Evolutionary conservation across 164 flowering plant species (phyloP), one percentile per base, ranked within the genome.

Genomic region (Brasenia schreberi): DNA sequence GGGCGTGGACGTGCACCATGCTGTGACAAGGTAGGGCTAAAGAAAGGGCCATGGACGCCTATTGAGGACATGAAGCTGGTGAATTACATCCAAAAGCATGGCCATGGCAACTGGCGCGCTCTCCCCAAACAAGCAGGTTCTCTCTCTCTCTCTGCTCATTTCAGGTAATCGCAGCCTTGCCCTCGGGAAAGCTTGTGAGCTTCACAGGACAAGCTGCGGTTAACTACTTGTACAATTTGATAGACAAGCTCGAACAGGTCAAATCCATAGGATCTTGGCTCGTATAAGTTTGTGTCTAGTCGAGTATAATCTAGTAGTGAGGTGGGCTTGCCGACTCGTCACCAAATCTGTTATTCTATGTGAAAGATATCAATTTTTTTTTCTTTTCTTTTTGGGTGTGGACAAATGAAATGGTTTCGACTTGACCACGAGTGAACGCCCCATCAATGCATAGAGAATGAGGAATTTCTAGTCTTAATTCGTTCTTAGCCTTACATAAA

Each of bases 31-130:
- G 74, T 70, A 6, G 69, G 77, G 42, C 82, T 89, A 77, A 87
- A 83, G 79, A 87, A 74, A 68, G 96, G 96, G 1, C 84, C 96
- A 58, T 87, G 96, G 96, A 86, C 87, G 16, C 85, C 85, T 56
- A 77, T 77, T 2, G 96, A 89, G 72, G 93, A 87, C 64, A 52
- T 81, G 71, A 81, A 69, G 74, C 89, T 89, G 62, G 71, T 81
- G 27, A 68, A 85, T 58, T 87, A 79, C 72, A 83, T 87, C 67
- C 85, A 81, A 66, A 81, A 77, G 71, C 66, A 82, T 77, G 96
- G 96, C 4, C 96, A 87, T 74, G 81, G 73, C 4, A 89, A 86
- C 52, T 89, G 91, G 96, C 75, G 96, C 5, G 79, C 93, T 70
- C 87, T 88, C 62, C 96, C 96, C 43, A 84, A 75, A 66, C 83